These are phyloP conservation scores for Phytophthora uliginosa DNA, from an alignment of 352 stramenopile genomes.

Conservation along the genomic window DNA sequence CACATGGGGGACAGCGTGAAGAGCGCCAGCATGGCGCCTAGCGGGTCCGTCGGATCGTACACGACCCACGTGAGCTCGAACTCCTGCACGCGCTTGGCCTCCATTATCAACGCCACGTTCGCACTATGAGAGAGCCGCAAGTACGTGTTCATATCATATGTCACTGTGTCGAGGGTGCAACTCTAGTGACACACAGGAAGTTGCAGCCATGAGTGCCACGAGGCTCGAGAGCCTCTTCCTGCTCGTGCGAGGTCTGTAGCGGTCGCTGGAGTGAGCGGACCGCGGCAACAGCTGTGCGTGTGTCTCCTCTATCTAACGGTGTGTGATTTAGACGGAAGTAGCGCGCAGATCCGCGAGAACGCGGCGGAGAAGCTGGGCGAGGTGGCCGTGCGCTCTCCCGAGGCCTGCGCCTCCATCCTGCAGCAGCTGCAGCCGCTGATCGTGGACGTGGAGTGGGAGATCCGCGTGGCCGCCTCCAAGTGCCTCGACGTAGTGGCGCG, in stretches of 20 bases:
- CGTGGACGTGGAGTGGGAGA: slow-evolving; percentile 70
- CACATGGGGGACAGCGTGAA: slow-evolving; percentile 84
- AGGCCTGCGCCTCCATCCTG: slow-evolving; percentile 64
- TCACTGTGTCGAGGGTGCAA: slow-evolving; percentile 8
- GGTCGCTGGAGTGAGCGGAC: neutral
- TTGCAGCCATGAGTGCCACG: slow-evolving; percentile 47
- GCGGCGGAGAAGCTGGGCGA: slow-evolving; percentile 80
- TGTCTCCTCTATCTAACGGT: slow-evolving; percentile 16
- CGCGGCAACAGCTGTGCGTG: neutral
- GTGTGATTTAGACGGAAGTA: slow-evolving; percentile 67
- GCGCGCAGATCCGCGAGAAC: slow-evolving; percentile 70
- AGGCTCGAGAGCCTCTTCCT: slow-evolving; percentile 85
- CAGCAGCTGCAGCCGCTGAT: slow-evolving; percentile 67
- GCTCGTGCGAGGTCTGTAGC: slow-evolving; percentile 65
- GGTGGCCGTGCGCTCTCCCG: slow-evolving; percentile 55
- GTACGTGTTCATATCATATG: neutral
- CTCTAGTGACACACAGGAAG: slow-evolving; percentile 4
- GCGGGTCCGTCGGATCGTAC: slow-evolving; percentile 78
- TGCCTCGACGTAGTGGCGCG: slow-evolving; percentile 68
- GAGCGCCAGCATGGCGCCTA: slow-evolving; percentile 75
- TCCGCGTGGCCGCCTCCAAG: slow-evolving; percentile 75
- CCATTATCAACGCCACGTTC: slow-evolving; percentile 14
- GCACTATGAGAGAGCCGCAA: neutral
- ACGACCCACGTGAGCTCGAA: slow-evolving; percentile 90
- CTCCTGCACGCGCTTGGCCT: slow-evolving; percentile 53